These are phyloP conservation scores for Saturnispora dispora DNA, from an alignment of 805 yeast genomes.

Conservation along the genomic window DNA sequence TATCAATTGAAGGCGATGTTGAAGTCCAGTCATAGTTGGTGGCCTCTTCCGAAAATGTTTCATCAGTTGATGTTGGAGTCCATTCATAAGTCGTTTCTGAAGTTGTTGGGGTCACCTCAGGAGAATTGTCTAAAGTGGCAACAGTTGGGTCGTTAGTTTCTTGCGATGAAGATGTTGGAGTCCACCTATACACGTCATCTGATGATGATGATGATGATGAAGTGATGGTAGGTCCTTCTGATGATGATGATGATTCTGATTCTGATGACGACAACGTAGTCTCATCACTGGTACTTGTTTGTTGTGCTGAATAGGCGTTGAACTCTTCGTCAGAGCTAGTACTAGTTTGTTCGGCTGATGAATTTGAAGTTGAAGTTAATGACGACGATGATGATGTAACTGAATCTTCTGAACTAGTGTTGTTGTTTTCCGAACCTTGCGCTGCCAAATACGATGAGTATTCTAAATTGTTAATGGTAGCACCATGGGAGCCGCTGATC, in stretches of 20 bases:
- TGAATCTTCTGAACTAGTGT: not conserved
- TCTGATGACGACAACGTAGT: not conserved
- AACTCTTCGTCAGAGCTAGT: too few relatives aligned
- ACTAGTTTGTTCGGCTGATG: not conserved
- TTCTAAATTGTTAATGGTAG: too few relatives aligned
- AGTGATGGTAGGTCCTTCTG: slow-evolving; percentile 1
- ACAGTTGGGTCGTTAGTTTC: not conserved
- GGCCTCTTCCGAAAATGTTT: too few relatives aligned
- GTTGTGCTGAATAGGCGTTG: not conserved
- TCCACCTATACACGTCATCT: not conserved
- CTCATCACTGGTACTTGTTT: not conserved
- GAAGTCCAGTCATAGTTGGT: not conserved
- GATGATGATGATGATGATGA: not conserved
- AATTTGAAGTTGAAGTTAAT: not conserved
- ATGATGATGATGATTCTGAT: not conserved
- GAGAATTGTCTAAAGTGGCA: not conserved
- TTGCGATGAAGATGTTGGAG: not conserved
- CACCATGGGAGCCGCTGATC: not conserved
- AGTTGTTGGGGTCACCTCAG: not conserved
- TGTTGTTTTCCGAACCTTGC: not conserved
- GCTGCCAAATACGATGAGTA: not conserved
- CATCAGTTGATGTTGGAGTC: not conserved
- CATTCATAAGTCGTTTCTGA: not conserved
- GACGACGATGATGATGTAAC: not conserved
- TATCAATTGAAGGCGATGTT: not conserved